Conservation (phyloP, 495 filamentous ascomycete species). For the Hyaloscypha variabilis region DNA sequence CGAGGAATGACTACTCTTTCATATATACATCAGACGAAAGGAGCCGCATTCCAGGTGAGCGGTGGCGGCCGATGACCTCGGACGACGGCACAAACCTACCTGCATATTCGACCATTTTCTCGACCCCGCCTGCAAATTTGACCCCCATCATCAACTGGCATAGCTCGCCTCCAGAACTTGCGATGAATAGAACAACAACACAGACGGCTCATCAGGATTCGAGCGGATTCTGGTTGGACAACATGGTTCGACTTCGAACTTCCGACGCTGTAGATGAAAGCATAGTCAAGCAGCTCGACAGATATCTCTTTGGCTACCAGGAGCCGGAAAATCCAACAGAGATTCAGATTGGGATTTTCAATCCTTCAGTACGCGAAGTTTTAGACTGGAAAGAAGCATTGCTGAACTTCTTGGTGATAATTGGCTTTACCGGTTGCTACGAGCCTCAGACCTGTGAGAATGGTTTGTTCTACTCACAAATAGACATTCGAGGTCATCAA, state of each 20-base stretch:
- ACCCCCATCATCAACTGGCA: neutral
- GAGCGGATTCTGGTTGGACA: conserved; percentile 17
- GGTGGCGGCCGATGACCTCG: conserved; percentile 10
- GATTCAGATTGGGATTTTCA: neutral
- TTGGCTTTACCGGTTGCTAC: conserved; percentile 13
- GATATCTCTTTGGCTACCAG: neutral
- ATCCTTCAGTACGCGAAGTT: neutral
- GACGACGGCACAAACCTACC: neutral
- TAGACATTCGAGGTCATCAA: neutral
- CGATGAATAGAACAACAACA: conserved; percentile 3
- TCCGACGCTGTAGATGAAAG: neutral
- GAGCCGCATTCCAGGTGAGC: neutral
- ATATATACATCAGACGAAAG: conserved; percentile 16
- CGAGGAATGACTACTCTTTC: conserved; percentile 19
- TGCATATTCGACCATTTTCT: too few species aligned
- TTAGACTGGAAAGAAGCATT: neutral
- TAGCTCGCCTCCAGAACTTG: neutral
- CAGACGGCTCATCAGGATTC: conserved; percentile 4
- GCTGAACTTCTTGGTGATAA: neutral
- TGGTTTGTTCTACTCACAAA: conserved; percentile 15
- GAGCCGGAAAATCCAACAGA: neutral
- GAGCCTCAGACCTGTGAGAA: neutral
- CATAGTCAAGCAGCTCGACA: neutral
- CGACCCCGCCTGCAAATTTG: neutral
- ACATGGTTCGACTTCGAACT: conserved; percentile 10